Evolutionary conservation across 2,329 filamentous ascomycete genomes (phyloP), one percentile per base, ranked within the genome.

Genomic region (Aaosphaeria pasadenensis): DNA sequence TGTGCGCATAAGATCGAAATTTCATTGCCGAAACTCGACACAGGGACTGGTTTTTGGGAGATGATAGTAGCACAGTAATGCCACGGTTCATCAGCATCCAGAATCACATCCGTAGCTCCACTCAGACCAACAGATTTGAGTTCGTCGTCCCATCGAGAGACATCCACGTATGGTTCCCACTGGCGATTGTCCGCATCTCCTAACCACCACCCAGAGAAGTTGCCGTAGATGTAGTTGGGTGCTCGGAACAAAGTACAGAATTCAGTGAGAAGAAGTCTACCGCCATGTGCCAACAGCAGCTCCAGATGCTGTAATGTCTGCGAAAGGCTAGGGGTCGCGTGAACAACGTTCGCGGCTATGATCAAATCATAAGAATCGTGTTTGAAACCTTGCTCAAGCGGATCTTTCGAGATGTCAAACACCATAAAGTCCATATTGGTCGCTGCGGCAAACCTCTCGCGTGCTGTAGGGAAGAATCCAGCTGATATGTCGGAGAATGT

Each of bases 361-460:
- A 49, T n/a, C 4, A 49, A n/a, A 28, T 56, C 53, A 36, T 46
- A 56, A 9, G 42, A 28, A 7, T 13, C 33, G 73, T 7, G 67
- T 46, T 0, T 74, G 38, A 4, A 77, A 30, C 2, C 79, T 53
- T 42, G 49, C 1, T 36, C 28, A 29, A 6, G 4, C 30, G 50
- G 51, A 39, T 49, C 44, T 13, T 36, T 9, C 33, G 33, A 36
- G 33, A 36, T 36, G 33, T 36, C 33, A 13, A 11, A 36, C 33
- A 38, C 33, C 11, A n/a, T 35, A 30, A 39, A 54, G 5, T 5
- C n/a, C 43, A 57, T 39, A 7, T 47, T 40, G 5, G 13, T 31
- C 3, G 13, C 28, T 29, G 17, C 38, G 7, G 46, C 36, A 42
- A 56, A 51, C 7, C 28, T 7, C 17, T 46, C 47, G 11, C 42